Evolutionary conservation across 805 yeast species (phyloP), one percentile per base, ranked within the genome.

Genomic region (Schwanniomyces pseudopolymorphus): DNA sequence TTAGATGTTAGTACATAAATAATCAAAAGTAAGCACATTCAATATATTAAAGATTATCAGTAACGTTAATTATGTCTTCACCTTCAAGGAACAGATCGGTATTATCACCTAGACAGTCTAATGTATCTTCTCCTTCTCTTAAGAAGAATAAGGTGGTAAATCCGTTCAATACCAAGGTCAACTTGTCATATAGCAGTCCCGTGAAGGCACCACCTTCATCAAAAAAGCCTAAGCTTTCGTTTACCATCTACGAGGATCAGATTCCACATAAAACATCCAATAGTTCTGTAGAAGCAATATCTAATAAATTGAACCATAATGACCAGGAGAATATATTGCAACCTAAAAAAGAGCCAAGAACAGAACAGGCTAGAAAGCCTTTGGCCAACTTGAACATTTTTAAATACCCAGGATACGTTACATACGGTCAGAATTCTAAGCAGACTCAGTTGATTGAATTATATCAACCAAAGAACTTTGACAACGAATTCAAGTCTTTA

Each of bases 301-400:
- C 53, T 33, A 63, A 60, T 49, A 55, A 50, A 35, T 54, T 46
- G 21, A 59, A 59, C 47, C 63, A 66, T 49, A 59, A 60, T 45
- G 75, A 72, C 51, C 75, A 72, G 57, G 77, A 72, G 49, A 72
- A 72, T 51, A 61, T 69, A 39, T 58, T 69, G 48, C 73, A 65
- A 52, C 72, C 74, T 8, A 60, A 60, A 40, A 46, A 33, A 48
- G 43, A 27, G 44, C 26, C 37, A 22, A 38, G 39, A 17, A 13
- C 33, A 14, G 20, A 47, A 9, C 22, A 38, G 2, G 11, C 41
- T 19, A 58, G 75, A 50, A 36, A 21, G 13, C 69, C 72, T 2
- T 60, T 69, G 51, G 52, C 56, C 14, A 59, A 57, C 33, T 58
- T 69, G 45, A 56, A 53, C 46, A 61, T 67, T n/a, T 49, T 50